Evolutionary conservation across 176 grass and related monocot species (phyloP), one percentile per base, ranked within the genome.

Genomic region (Aegilops speltoides): DNA sequence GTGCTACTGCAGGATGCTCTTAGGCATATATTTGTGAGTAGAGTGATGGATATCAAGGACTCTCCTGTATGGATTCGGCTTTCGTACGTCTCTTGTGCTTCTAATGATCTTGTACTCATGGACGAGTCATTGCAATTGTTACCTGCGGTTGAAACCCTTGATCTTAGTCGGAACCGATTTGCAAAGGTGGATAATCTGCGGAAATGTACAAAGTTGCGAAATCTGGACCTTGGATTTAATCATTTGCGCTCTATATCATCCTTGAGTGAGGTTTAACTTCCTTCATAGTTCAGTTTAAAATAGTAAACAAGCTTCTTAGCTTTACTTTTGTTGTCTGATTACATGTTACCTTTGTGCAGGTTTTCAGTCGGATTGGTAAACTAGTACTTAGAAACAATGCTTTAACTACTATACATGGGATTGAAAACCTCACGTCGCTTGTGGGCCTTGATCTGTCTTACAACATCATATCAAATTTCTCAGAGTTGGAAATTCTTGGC

Each of bases 401-500:
- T 72, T 83, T 99, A 83, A 82, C 87, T 81, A 88, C 94, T 38
- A 61, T 96, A 74, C 89, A 82, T 90, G 94, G 97, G 25, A 90
- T 99, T 23, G 92, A 96, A 86, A 92, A 96, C 88, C 81, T 99
- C 60, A 99, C 94, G 41, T 96, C 90, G 64, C 93, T 96, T 79
- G 83, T 82, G 87, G 88, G 85, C 62, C 92, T 99, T 87, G 97
- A 99, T 89, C 94, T 99, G 19, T 99, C 97, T 50, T 94, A 94
- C 70, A 99, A 99, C 52, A 93, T 99, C 76, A 91, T 99, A 77
- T 99, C 94, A 80, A 96, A 86, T 87, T 99, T 99, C 84, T 91
- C 88, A 73, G 90, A 96, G 62, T 61, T 99, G 85, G 97, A 99
- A 76, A 90, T 96, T 68, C 81, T 99, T 76, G 88, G 89, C 23